phyloP scores from a whole-genome alignment of 2,329 filamentous ascomycete species.

The Leptographium lundbergii region DNA sequence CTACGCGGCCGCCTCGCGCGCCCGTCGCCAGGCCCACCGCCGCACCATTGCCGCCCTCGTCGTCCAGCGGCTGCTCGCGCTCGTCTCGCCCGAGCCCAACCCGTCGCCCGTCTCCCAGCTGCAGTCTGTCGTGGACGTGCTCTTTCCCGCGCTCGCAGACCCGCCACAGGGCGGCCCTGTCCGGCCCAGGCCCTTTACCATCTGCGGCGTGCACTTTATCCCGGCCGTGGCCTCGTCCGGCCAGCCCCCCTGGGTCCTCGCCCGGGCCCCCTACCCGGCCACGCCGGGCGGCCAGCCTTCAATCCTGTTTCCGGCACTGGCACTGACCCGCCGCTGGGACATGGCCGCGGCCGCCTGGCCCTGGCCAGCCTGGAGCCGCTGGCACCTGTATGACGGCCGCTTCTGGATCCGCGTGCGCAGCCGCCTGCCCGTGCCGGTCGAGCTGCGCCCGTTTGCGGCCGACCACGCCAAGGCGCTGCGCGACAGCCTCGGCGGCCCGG shows the following conservation, averaged over 20 bases:
- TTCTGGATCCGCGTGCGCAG: constrained; percentile 44
- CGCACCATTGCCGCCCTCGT: constrained; percentile 32
- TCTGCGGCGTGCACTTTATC: constrained; percentile 34
- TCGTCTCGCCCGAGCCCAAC: constrained; percentile 36
- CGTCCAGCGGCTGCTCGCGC: constrained; percentile 33
- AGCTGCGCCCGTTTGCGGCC: constrained; percentile 31
- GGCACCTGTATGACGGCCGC: constrained; percentile 44
- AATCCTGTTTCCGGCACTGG: constrained; percentile 10
- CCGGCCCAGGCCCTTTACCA: constrained; percentile 23
- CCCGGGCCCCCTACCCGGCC: constrained; percentile 14
- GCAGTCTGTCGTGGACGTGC: constrained; percentile 29
- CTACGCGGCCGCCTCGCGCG: constrained; percentile 12
- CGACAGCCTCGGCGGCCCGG: constrained; percentile 21
- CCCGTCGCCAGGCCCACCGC: constrained; percentile 21
- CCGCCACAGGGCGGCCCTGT: not conserved
- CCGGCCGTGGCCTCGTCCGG: constrained; percentile 14
- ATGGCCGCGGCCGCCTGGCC: constrained; percentile 10
- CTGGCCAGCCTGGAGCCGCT: constrained; percentile 19
- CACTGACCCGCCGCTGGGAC: constrained; percentile 6
- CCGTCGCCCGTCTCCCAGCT: constrained; percentile 29
- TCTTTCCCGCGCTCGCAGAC: constrained; percentile 33
- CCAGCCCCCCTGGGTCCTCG: constrained; percentile 4
- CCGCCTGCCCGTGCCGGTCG: constrained; percentile 27
- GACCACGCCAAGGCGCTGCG: constrained; percentile 35
- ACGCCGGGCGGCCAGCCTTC: not conserved